Percentiles rank a stretch among this genome's conserved stretches.
Conservation (phyloP, 805 yeast species). For the Saturnispora dispora region DNA sequence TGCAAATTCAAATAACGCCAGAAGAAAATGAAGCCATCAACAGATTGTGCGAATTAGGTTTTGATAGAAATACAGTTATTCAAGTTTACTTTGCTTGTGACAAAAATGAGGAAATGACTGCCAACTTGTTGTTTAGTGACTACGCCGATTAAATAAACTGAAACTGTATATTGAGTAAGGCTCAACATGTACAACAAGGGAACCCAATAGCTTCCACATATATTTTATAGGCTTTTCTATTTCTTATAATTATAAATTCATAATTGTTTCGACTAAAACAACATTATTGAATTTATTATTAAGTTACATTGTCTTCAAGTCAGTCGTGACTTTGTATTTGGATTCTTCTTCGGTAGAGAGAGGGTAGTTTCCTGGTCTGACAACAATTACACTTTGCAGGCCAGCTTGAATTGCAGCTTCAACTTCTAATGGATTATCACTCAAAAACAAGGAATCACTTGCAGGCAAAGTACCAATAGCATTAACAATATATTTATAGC, state of each 20-base stretch:
- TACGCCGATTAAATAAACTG: conserved; percentile 27
- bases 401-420: conserved; percentile 66
- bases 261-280: neutral
- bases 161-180: neutral
- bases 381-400: conserved; percentile 46
- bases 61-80: conserved; percentile 76
- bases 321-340: neutral
- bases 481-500: conserved; percentile 51
- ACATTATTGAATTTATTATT: neutral
- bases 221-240: neutral
- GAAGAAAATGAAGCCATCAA: conserved; percentile 86
- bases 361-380: conserved; percentile 67
- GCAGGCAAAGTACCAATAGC: conserved; percentile 11
- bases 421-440: conserved; percentile 75
- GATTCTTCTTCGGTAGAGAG: conserved; percentile 30
- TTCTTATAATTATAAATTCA: neutral
- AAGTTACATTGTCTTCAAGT: neutral
- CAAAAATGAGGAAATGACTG: conserved; percentile 93
- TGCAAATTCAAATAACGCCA: conserved; percentile 49
- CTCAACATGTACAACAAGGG: neutral
- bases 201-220: neutral
- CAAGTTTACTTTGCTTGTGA: conserved; percentile 98
- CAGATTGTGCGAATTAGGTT: conserved; percentile 87
- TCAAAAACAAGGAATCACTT: conserved; percentile 48
- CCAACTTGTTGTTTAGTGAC: conserved; percentile 74